Conservation (phyloP, 2,329 filamentous ascomycete species). For the Fusarium sterilihyphosum region DNA sequence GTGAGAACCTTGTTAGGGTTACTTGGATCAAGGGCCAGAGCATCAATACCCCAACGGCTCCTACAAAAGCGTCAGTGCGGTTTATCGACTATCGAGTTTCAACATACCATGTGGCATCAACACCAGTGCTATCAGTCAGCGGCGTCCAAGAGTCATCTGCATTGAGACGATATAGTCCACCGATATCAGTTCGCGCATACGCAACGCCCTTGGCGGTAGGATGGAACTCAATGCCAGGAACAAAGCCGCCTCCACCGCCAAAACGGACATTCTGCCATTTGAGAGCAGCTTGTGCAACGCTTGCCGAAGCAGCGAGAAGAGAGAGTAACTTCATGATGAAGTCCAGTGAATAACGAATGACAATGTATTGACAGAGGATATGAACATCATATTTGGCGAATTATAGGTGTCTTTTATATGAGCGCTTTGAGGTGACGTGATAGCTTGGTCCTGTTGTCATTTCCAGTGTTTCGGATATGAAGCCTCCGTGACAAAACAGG, state of each 20-base stretch:
- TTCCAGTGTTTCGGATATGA: slow-evolving; percentile 3
- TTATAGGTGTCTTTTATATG: not conserved
- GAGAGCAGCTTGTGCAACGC: slow-evolving; percentile 7
- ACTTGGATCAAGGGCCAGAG: slow-evolving; percentile 64
- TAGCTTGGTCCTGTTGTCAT: not conserved
- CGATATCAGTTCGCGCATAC: slow-evolving; percentile 30
- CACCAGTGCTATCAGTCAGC: slow-evolving; percentile 22
- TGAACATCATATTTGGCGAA: not conserved
- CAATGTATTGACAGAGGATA: accelerated
- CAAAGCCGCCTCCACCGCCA: slow-evolving; percentile 30
- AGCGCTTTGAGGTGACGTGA: not conserved
- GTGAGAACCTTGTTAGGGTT: slow-evolving; percentile 63
- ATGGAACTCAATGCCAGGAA: slow-evolving; percentile 32
- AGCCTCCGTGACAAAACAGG: slow-evolving; percentile 12
- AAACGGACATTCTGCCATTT: slow-evolving; percentile 34
- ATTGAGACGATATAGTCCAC: slow-evolving; percentile 33
- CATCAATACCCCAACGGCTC: slow-evolving; percentile 67
- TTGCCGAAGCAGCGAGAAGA: slow-evolving; percentile 16
- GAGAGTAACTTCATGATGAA: slow-evolving; percentile 18
- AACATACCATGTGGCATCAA: slow-evolving; percentile 19
- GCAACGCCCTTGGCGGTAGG: slow-evolving; percentile 31
- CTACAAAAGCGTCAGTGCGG: slow-evolving; percentile 37
- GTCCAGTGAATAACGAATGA: not conserved
- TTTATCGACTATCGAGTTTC: accelerated
- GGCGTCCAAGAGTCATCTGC: slow-evolving; percentile 33